These are phyloP conservation scores for Asclepias syriaca DNA, from an alignment of 257 asterid species.

Conservation along the genomic window DNA sequence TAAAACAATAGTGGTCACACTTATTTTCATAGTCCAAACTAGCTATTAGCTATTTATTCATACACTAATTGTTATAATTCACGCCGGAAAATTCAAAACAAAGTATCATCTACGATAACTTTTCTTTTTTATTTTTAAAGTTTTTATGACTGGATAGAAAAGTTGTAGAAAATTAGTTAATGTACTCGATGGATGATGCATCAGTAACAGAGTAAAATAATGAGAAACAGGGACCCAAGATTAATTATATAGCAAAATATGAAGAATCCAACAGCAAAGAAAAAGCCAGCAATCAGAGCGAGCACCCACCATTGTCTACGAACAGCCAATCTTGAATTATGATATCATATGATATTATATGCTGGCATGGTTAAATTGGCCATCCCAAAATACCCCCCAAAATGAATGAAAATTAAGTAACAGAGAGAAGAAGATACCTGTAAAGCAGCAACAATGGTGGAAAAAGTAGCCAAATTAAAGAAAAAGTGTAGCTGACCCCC, in stretches of 20 bases:
- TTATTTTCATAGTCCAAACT: no score
- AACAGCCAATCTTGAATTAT: not conserved
- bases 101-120: no score
- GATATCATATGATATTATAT: not conserved
- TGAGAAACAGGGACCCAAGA: not conserved
- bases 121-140: no score
- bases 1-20: no score
- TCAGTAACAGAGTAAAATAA: not conserved
- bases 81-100: no score
- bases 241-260: slow-evolving; percentile 6
- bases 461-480: slow-evolving; percentile 22
- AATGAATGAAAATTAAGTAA: slow-evolving; percentile 6
- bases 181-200: not conserved
- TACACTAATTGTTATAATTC: no score
- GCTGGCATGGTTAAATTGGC: slow-evolving; percentile 2
- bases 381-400: not conserved
- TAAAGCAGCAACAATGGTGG: slow-evolving; percentile 53
- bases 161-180: not conserved
- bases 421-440: slow-evolving; percentile 39
- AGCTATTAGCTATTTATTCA: no score
- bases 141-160: not conserved
- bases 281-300: slow-evolving; percentile 6
- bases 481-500: slow-evolving; percentile 38
- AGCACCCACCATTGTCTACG: not conserved
- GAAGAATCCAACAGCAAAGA: slow-evolving; percentile 1